Evolutionary conservation across 1,284 basidiomycete species (phyloP).

Genomic region (Ceratobasidium theobromae): DNA sequence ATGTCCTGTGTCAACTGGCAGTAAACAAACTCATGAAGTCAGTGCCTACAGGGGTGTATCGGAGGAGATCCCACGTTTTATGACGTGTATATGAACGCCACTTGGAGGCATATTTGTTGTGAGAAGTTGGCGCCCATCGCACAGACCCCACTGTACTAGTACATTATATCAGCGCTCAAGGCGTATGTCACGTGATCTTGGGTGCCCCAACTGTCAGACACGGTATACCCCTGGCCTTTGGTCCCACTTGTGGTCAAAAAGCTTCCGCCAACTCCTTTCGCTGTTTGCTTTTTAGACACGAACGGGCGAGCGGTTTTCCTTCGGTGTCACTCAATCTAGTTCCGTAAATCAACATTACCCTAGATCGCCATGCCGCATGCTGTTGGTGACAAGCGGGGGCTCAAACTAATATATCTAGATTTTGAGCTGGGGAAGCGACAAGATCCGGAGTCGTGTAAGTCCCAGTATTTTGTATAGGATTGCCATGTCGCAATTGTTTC

Average conservation of each 20-base stretch:
- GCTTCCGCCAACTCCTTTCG: slow-evolving; percentile 8
- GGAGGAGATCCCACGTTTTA: background rate
- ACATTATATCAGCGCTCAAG: no score
- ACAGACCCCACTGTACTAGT: no score
- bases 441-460: slow-evolving; percentile 26
- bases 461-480: background rate
- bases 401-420: background rate
- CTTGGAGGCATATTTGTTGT: background rate
- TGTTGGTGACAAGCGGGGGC: slow-evolving; percentile 4
- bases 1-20: background rate
- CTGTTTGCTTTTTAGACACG: slow-evolving; percentile 5
- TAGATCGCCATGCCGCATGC: slow-evolving; percentile 4
- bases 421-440: background rate
- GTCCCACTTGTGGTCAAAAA: background rate
- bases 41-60: background rate
- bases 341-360: slow-evolving; percentile 8
- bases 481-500: background rate
- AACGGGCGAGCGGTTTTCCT: slow-evolving; percentile 3
- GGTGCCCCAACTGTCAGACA: background rate
- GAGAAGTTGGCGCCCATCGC: background rate
- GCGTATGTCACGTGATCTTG: no score
- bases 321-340: slow-evolving; percentile 19
- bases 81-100: background rate
- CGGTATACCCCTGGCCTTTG: background rate
- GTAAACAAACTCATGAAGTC: background rate